Conservation (phyloP, 2,329 filamentous ascomycete species). For the Aspergillus thermomutatus region DNA sequence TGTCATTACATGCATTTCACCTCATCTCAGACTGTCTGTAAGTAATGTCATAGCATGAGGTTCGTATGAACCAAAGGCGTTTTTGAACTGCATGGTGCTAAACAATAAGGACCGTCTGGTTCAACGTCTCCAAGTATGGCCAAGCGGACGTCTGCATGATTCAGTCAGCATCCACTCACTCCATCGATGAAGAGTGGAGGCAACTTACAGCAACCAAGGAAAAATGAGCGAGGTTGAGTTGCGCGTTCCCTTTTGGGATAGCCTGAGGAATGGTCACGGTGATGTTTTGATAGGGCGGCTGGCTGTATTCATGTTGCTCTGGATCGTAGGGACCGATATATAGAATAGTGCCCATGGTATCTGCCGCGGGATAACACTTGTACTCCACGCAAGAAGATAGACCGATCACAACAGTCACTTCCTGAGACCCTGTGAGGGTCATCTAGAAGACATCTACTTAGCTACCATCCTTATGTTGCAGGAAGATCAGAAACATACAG, state of each 20-base stretch:
- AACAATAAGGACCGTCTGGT: conserved; percentile 21
- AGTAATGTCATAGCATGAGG: too few species aligned
- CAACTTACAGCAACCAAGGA: conserved; percentile 29
- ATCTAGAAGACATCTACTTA: conserved; percentile 13
- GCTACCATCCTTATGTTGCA: background rate
- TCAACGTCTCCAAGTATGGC: conserved; percentile 24
- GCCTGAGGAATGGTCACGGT: conserved; percentile 23
- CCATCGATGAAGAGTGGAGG: background rate
- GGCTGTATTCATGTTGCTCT: conserved; percentile 19
- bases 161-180: background rate
- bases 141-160: conserved; percentile 17
- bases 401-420: conserved; percentile 30
- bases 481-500: conserved; percentile 16
- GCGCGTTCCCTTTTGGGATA: conserved; percentile 11
- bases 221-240: conserved; percentile 28
- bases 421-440: conserved; percentile 22
- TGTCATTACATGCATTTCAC: background rate
- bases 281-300: conserved; percentile 31
- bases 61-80: too few species aligned
- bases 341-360: conserved; percentile 22
- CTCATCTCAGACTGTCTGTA: too few species aligned
- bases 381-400: conserved; percentile 21
- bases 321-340: conserved; percentile 29
- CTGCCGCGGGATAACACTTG: conserved; percentile 16
- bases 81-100: background rate